Base-by-base conservation (phyloP, 805 yeast genomes). In the Zygotorulaspora sp. region DNA sequence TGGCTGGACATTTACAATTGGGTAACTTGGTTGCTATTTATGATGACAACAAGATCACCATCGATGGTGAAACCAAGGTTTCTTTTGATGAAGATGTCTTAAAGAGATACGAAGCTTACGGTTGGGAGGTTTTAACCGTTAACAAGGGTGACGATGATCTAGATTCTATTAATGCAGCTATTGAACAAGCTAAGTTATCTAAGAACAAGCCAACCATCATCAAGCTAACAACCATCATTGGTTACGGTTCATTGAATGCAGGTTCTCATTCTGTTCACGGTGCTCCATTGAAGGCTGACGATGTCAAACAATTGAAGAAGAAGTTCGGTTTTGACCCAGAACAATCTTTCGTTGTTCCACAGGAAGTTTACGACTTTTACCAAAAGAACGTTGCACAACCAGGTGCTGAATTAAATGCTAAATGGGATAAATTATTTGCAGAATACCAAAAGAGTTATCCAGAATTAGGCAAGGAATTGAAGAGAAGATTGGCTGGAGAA, bases 251-350 rank as follows among this genome's bases (percentile, higher is more conserved):
- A 35, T 63, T 78, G 55, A 67, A 72, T 49, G 78, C 76, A 54
- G 97, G 97, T 57, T 77, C 96, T 46, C 90, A 83, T 68, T 72
- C 82, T 55, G 97, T 92, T 40, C 98, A 92, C 70, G 98, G 98
- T 68, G 71, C 96, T 50, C 96, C 98, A 57, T 77, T 90, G 68
- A 88, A 89, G 77, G 70, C 88, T 32, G 97, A 88, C 59, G 98
- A 90, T 62, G 75, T 89, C 58, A 78, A 73, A 57, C 96, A 87
- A 67, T 73, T 90, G 67, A 92, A 88, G 76, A 64, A 69, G 58
- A 73, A 75, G 61, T 80, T 78, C 57, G 97, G 97, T 43, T 89
- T 90, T 75, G 75, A 88, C 77, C 94, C 97, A 49, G 78, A 75
- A 32, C 75, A 86, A 69, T 60, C 75, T 40, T 90, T 92, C 62